Evolutionary conservation across 495 filamentous ascomycete species (phyloP).

Genomic region (Amniculicola lignicola): DNA sequence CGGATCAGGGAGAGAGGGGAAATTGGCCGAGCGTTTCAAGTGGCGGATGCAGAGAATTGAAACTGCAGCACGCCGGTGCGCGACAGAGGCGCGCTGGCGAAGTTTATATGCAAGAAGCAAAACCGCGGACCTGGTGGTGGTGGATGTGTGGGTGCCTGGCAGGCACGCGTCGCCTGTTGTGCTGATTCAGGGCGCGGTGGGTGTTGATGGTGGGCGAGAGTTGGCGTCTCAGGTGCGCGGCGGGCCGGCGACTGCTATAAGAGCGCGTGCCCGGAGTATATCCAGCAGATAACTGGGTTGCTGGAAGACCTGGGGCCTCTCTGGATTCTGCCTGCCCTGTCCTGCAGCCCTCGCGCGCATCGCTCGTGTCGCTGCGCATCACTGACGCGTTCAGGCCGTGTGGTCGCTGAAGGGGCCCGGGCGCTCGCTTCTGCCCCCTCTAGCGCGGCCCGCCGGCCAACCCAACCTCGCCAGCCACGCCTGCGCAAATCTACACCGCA

Average conservation of each 20-base stretch:
- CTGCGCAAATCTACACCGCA: slow-evolving; percentile 11
- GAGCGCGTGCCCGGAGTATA: too few species aligned
- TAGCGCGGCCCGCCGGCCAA: background rate
- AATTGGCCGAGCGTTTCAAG: slow-evolving; percentile 26
- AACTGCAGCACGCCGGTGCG: slow-evolving; percentile 6
- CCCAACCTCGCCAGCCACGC: background rate
- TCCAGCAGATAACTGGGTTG: too few species aligned
- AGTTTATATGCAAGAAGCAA: slow-evolving; percentile 14
- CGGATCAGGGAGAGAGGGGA: slow-evolving; percentile 3
- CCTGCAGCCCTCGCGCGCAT: too few species aligned
- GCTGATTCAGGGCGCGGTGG: background rate
- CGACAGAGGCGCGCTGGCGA: background rate
- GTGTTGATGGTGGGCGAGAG: background rate
- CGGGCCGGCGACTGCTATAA: too few species aligned
- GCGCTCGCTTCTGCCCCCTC: background rate
- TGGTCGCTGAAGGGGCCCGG: background rate
- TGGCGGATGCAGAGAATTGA: slow-evolving; percentile 6
- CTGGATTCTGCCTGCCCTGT: too few species aligned
- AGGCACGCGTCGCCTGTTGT: slow-evolving; percentile 13
- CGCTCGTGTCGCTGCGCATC: too few species aligned
- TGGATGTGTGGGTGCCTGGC: slow-evolving; percentile 1
- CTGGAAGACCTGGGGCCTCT: too few species aligned
- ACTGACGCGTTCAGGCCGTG: slow-evolving; percentile 13
- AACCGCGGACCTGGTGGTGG: background rate
- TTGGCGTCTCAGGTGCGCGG: too few species aligned